Base-by-base conservation (phyloP, 225 moss, liverwort and hornwort genomes). In the Neckera pumila region DNA sequence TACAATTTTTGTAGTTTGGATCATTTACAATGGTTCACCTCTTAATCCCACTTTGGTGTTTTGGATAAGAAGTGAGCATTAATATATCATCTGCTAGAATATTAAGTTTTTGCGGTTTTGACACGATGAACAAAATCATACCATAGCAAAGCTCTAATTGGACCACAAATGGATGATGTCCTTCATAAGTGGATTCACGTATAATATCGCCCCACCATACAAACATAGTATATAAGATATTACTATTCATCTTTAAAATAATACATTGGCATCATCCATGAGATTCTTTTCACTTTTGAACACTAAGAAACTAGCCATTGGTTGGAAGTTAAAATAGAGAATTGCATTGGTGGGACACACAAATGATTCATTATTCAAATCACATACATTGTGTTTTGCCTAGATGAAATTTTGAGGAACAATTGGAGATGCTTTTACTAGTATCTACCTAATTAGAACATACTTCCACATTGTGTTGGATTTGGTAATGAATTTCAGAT, bases 291-390 rank as follows among this genome's bases (percentile, higher is more conserved):
- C 25, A 25, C 70, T 70, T 70, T 13, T 38, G 7, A 4, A 14
- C 12, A 23, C 70, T 70, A 70, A 14, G 25, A 70, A 2, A 40
- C 25, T 70, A 40, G 25, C 14, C 7, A 25, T 25, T 70, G 40
- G 40, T 25, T 40, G 25, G 8, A 70, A 38, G 3, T 70, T 25
- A 40, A 25, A 70, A 70, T 25, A 40, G 40, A 25, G 0, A 40
- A 25, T 23, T 40, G 38, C 8, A 69, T 0, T 0, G 3, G 7
- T 23, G 0, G 13, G 7, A n/a, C 4, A 67, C 2, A 12, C 7
- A 38, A 69, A 38, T 69, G 13, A 38, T 67, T 12, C 38, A 67
- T 22, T 38, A 7, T 38, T 67, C 7, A 67, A 38, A 67, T 67
- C 2, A 21, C 12, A 38, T 12, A 11, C 34, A 65, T 5, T 65